Evolutionary conservation across 2,329 filamentous ascomycete species (phyloP).

Genomic region (Xylaria sp.): DNA sequence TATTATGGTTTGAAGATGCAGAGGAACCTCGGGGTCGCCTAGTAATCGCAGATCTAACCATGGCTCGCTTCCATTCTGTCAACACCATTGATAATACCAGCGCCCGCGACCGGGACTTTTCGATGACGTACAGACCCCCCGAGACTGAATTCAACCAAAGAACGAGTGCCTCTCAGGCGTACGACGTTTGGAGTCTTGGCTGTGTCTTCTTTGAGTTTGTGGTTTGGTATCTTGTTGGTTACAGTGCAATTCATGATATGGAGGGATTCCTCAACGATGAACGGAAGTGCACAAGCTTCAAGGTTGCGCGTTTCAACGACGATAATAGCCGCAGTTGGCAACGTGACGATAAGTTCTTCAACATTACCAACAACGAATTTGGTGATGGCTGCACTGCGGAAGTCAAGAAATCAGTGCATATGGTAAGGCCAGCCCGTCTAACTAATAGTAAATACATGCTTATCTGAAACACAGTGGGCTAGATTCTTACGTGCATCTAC

Average conservation of each 20-base stretch:
- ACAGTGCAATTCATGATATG: neutral
- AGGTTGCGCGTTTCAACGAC: neutral
- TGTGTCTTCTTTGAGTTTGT: slow-evolving; percentile 2
- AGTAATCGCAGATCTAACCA: neutral
- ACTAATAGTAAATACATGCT: neutral
- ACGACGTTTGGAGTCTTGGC: slow-evolving; percentile 4
- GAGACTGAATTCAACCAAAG: neutral
- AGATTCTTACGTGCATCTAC: neutral
- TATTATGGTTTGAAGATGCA: neutral
- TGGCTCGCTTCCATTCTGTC: neutral
- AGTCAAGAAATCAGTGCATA: neutral
- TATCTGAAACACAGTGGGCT: neutral
- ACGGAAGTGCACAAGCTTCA: neutral
- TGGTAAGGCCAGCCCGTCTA: neutral
- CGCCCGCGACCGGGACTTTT: neutral
- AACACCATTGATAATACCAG: neutral
- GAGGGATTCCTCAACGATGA: too few relatives aligned
- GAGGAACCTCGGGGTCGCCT: neutral
- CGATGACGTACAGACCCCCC: neutral
- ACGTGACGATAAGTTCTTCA: neutral
- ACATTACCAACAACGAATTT: neutral
- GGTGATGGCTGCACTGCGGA: neutral
- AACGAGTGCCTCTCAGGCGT: neutral
- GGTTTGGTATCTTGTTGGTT: neutral
- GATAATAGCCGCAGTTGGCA: neutral